Percentiles rank a stretch among this genome's conserved stretches.
Conservation (phyloP, 495 filamentous ascomycete genomes). For the Podospora conica region DNA sequence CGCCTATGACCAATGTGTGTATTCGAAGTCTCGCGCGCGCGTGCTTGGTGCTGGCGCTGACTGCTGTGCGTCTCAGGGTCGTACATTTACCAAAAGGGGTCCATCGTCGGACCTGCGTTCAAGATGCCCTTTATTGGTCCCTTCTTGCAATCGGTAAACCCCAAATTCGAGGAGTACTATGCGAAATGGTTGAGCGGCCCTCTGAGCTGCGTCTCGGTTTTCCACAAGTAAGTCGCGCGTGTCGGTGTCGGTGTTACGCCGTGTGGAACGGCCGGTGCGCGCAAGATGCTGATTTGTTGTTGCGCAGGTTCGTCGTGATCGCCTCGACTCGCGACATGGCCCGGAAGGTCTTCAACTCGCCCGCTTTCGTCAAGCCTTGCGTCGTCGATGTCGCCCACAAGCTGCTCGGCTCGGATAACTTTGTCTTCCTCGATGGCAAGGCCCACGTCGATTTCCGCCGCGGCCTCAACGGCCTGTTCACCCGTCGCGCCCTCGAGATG, state of each 20-base stretch:
- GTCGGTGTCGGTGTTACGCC: neutral
- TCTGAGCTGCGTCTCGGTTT: constrained; percentile 94
- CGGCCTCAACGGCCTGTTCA: constrained; percentile 92
- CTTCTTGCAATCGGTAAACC: constrained; percentile 86
- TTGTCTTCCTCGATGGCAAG: constrained; percentile 97
- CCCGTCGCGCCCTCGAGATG: constrained; percentile 74
- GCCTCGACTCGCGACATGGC: constrained; percentile 94
- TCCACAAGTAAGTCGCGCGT: constrained; percentile 77
- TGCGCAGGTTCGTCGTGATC: constrained; percentile 85
- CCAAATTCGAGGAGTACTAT: constrained; percentile 84
- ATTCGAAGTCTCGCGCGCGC: neutral
- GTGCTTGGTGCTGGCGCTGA: neutral
- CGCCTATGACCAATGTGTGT: constrained; percentile 80
- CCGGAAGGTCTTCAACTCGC: constrained; percentile 95
- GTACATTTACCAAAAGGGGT: constrained; percentile 81
- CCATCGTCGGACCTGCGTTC: constrained; percentile 71
- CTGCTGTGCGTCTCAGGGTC: constrained; percentile 49
- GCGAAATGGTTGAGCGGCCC: constrained; percentile 87
- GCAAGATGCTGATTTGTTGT: constrained; percentile 4
- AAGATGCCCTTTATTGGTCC: constrained; percentile 96
- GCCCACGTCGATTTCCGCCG: constrained; percentile 95
- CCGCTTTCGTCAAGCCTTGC: constrained; percentile 87
- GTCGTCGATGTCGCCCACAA: constrained; percentile 95
- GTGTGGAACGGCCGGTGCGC: neutral
- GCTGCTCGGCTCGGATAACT: constrained; percentile 85